Conservation (phyloP, 202 grass and related monocot species). For the Elaeis oleifera region DNA sequence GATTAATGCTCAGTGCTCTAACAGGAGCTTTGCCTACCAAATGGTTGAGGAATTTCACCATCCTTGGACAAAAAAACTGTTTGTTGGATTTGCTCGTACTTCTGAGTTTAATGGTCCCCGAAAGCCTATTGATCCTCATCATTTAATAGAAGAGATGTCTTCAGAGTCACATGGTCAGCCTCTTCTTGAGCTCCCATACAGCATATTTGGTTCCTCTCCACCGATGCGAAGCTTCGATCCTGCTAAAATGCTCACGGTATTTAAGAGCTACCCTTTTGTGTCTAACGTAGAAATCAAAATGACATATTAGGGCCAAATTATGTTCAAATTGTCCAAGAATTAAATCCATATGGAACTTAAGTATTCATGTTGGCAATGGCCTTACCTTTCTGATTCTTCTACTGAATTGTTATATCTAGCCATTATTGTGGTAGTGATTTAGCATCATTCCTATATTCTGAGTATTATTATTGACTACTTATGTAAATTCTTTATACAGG, state of each 20-base stretch:
- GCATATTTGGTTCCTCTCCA: conserved; percentile 96
- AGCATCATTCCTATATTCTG: neutral
- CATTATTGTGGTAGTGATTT: too few species aligned
- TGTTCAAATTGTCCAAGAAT: too few species aligned
- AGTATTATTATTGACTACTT: neutral
- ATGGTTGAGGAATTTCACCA: conserved; percentile 72
- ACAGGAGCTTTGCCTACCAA: conserved; percentile 88
- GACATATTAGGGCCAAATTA: too few species aligned
- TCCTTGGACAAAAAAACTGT: conserved; percentile 88
- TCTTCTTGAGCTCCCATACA: conserved; percentile 69
- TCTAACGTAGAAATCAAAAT: too few species aligned
- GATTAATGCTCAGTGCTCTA: conserved; percentile 67
- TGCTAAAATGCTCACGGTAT: conserved; percentile 96
- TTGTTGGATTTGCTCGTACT: conserved; percentile 89
- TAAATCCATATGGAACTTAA: too few species aligned
- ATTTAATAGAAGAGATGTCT: conserved; percentile 75
- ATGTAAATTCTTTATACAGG: conserved; percentile 36
- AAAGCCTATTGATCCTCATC: conserved; percentile 48
- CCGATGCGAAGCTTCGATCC: conserved; percentile 97
- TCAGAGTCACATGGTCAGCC: conserved; percentile 49
- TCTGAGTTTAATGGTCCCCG: conserved; percentile 95
- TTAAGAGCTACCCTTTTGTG: neutral
- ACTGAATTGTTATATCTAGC: too few species aligned
- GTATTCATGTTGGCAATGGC: too few species aligned
- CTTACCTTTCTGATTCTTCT: too few species aligned